phyloP scores from a whole-genome alignment of 208 protist genomes.

The Borovskyia barvae region DNA sequence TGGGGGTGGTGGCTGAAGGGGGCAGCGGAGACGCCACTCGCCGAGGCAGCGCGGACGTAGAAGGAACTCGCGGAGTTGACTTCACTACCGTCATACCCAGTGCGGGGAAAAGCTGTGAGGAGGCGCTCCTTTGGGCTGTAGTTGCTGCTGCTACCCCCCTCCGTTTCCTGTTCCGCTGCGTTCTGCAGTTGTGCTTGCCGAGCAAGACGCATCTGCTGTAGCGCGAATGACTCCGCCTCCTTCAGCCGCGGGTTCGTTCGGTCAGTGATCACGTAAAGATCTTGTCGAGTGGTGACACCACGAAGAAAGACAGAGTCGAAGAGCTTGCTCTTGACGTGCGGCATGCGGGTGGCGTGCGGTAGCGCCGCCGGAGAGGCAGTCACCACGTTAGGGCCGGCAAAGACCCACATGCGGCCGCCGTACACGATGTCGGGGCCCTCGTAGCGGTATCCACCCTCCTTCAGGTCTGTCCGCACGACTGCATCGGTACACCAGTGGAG shows the following conservation, averaged over 20 bases:
- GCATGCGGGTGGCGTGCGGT: neutral
- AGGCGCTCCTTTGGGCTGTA: neutral
- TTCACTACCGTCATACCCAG: conserved; percentile 10
- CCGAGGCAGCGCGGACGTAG: too few species aligned
- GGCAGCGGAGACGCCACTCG: too few species aligned
- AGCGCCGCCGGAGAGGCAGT: conserved; percentile 33
- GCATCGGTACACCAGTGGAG: conserved; percentile 83
- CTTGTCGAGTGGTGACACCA: conserved; percentile 48
- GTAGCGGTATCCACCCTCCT: conserved; percentile 41
- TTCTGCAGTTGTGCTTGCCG: conserved; percentile 17
- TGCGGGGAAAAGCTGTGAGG: conserved; percentile 4
- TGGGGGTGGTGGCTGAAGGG: conserved; percentile 2
- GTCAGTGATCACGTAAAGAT: conserved; percentile 49
- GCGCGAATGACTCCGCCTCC: conserved; percentile 32
- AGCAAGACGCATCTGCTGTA: conserved; percentile 25
- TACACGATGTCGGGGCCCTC: conserved; percentile 69
- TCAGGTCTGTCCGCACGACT: conserved; percentile 35
- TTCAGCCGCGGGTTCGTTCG: conserved; percentile 22
- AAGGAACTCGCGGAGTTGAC: too few species aligned
- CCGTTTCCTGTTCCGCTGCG: conserved; percentile 4
- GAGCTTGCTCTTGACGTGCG: conserved; percentile 17
- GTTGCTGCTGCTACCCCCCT: conserved; percentile 3
- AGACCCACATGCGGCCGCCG: conserved; percentile 66
- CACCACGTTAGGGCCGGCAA: conserved; percentile 66
- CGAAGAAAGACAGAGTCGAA: conserved; percentile 56